phyloP scores from a whole-genome alignment of 1,139 yeast species.

The Saccharomyces hybrid region DNA sequence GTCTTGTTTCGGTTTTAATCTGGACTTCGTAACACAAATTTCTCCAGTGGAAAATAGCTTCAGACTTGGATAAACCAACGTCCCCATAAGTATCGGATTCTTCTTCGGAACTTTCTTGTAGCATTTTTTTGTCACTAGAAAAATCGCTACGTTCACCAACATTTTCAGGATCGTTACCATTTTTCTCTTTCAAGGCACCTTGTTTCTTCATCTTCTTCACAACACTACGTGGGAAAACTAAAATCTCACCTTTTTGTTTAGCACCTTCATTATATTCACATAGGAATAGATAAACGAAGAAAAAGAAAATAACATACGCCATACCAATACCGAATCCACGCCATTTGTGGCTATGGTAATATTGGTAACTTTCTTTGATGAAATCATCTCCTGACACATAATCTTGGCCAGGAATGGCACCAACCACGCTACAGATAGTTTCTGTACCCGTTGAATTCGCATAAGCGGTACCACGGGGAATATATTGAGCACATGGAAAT shows the following conservation, averaged over 20 bases:
- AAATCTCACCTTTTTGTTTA: constrained; percentile 65
- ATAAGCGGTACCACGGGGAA: constrained; percentile 35
- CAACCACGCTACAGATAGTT: constrained; percentile 40
- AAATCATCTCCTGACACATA: constrained; percentile 37
- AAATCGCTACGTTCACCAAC: constrained; percentile 7
- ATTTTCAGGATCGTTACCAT: constrained; percentile 20
- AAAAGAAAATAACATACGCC: constrained; percentile 50
- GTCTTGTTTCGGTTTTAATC: constrained; percentile 30
- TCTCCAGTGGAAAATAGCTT: constrained; percentile 38
- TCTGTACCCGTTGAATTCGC: constrained; percentile 32
- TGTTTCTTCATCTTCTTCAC: constrained; percentile 31
- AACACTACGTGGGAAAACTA: constrained; percentile 47
- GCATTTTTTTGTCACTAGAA: constrained; percentile 7
- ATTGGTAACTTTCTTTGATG: constrained; percentile 34
- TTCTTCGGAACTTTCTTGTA: constrained; percentile 6
- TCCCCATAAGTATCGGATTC: constrained; percentile 7
- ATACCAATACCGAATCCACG: constrained; percentile 61
- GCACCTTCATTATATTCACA: constrained; percentile 57
- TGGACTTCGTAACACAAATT: constrained; percentile 39
- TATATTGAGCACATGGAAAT: constrained; percentile 36
- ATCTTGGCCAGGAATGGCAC: constrained; percentile 33
- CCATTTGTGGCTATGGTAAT: constrained; percentile 53
- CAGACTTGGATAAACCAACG: constrained; percentile 13
- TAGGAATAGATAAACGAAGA: constrained; percentile 44
- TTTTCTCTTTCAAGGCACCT: constrained; percentile 14